phyloP scores from a whole-genome alignment of 345 rosid species.

The Corymbia maculata region DNA sequence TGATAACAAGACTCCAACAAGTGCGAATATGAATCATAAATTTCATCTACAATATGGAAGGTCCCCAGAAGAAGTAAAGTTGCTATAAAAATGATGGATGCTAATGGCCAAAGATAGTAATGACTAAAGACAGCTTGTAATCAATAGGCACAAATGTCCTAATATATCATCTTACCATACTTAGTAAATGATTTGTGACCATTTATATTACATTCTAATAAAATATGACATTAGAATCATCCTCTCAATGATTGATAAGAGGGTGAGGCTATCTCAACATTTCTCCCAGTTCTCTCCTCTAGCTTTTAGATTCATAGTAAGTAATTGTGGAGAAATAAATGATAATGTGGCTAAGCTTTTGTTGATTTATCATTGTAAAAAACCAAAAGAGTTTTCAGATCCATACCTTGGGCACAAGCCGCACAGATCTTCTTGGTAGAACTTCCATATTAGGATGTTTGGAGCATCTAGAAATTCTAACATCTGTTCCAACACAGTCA shows the following conservation, averaged over 20 bases:
- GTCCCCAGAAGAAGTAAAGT: neutral
- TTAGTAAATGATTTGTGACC: neutral
- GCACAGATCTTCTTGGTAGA: constrained; percentile 50
- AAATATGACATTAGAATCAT: neutral
- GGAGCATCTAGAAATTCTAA: constrained; percentile 21
- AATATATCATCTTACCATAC: neutral
- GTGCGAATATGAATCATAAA: neutral
- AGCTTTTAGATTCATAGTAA: neutral
- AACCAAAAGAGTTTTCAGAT: neutral
- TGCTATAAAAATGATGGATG: neutral
- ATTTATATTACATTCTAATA: neutral
- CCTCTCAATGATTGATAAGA: neutral
- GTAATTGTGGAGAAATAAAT: neutral
- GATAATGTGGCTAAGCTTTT: neutral
- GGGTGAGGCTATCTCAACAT: neutral
- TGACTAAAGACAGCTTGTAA: neutral
- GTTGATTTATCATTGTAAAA: neutral
- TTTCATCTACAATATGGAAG: neutral
- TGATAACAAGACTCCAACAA: neutral
- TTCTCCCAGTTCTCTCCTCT: neutral
- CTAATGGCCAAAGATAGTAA: neutral
- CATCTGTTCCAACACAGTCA: constrained; percentile 4
- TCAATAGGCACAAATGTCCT: neutral
- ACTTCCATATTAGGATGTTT: constrained; percentile 16
- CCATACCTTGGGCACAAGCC: constrained; percentile 47